phyloP scores from a whole-genome alignment of 2,329 filamentous ascomycete species.

The Sclerotinia minor region DNA sequence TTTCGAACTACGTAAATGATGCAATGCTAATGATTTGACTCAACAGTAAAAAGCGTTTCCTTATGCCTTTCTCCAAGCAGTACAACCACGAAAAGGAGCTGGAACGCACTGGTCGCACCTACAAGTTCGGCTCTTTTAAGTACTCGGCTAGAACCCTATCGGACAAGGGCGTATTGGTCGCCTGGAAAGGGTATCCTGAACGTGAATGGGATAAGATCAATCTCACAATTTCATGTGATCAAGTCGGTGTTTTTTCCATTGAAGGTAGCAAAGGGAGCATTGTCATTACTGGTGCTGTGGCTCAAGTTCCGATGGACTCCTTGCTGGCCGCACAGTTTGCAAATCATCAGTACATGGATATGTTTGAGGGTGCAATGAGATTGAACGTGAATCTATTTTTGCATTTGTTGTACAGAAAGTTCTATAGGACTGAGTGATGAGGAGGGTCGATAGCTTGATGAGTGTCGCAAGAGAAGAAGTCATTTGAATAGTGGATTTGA shows the following conservation, averaged over 20 bases:
- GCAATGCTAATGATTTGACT: conserved; percentile 28
- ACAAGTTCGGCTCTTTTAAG: conserved; percentile 97
- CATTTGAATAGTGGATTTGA: neutral
- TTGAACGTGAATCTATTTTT: conserved; percentile 96
- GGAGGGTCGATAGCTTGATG: neutral
- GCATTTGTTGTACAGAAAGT: conserved; percentile 98
- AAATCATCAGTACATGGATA: conserved; percentile 90
- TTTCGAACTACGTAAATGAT: neutral
- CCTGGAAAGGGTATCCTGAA: conserved; percentile 81
- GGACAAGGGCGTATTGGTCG: conserved; percentile 90
- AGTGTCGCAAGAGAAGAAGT: neutral
- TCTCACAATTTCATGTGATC: conserved; percentile 89
- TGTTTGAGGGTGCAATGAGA: conserved; percentile 82
- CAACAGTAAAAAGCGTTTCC: conserved; percentile 79
- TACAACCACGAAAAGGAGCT: conserved; percentile 98
- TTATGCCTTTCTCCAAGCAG: conserved; percentile 95
- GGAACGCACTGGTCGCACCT: conserved; percentile 85
- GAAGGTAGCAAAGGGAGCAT: conserved; percentile 90
- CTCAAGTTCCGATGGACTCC: conserved; percentile 86
- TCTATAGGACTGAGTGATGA: conserved; percentile 68
- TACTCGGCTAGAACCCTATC: conserved; percentile 86
- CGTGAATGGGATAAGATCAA: conserved; percentile 90
- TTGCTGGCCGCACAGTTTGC: conserved; percentile 96
- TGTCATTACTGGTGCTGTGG: conserved; percentile 92
- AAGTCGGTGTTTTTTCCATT: conserved; percentile 90